Evolutionary conservation across 192 early-diverging fungal species (phyloP).

Genomic region (Glomus cerebriforme): DNA sequence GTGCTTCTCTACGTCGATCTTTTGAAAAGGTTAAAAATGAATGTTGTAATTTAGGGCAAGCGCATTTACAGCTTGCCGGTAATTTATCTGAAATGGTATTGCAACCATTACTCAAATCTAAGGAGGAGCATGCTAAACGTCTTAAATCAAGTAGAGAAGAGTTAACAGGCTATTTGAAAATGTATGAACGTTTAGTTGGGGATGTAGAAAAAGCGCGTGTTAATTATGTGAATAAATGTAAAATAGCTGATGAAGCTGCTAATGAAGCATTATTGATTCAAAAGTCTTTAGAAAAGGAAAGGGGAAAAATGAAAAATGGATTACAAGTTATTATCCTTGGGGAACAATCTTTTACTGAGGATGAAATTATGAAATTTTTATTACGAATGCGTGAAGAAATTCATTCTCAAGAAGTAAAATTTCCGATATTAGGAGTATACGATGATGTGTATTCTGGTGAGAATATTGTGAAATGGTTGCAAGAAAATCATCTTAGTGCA

Average conservation of each 20-base stretch:
- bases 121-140: slow-evolving; percentile 40
- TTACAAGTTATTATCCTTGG: slow-evolving; percentile 49
- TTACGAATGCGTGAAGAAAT: slow-evolving; percentile 64
- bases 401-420: slow-evolving; percentile 62
- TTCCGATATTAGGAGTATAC: slow-evolving; percentile 68
- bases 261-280: slow-evolving; percentile 37
- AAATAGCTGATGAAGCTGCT: slow-evolving; percentile 60
- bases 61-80: slow-evolving; percentile 45
- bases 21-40: slow-evolving; percentile 53
- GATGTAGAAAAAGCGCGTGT: slow-evolving; percentile 49
- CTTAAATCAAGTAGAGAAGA: slow-evolving; percentile 45
- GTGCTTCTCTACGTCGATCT: slow-evolving; percentile 51
- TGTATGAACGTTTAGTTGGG: slow-evolving; percentile 46
- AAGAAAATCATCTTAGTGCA: slow-evolving; percentile 62
- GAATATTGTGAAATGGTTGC: slow-evolving; percentile 72
- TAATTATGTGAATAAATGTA: slow-evolving; percentile 52
- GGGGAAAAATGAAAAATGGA: neutral
- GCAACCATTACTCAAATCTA: slow-evolving; percentile 51
- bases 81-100: slow-evolving; percentile 49
- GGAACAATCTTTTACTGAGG: slow-evolving; percentile 57
- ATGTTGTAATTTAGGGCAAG: slow-evolving; percentile 44
- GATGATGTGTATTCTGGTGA: slow-evolving; percentile 66
- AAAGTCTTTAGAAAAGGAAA: neutral
- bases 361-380: slow-evolving; percentile 64
- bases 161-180: slow-evolving; percentile 51